Evolutionary conservation across 2,329 filamentous ascomycete genomes (phyloP).

Genomic region (Leptographium wingfieldii): DNA sequence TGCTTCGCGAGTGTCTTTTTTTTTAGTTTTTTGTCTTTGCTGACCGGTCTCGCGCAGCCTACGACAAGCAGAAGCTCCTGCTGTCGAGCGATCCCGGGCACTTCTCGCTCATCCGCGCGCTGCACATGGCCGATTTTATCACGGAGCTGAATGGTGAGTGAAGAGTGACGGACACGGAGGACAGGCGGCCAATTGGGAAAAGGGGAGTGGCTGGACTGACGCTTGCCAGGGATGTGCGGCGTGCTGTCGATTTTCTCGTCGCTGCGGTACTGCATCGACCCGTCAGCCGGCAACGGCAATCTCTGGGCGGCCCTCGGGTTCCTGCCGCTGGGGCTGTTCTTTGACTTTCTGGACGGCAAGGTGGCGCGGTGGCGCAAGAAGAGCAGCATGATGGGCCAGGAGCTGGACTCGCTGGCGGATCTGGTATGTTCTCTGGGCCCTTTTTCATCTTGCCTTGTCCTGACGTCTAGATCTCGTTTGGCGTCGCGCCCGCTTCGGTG

Average conservation of each 20-base stretch:
- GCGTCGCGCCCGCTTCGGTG: conserved; percentile 73
- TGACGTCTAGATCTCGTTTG: conserved; percentile 70
- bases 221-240: conserved; percentile 52
- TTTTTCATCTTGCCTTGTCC: background rate
- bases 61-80: conserved; percentile 66
- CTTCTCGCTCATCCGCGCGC: conserved; percentile 54
- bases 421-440: conserved; percentile 45
- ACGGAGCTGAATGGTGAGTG: conserved; percentile 65
- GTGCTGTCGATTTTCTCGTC: conserved; percentile 95
- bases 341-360: conserved; percentile 96
- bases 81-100: conserved; percentile 59
- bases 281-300: conserved; percentile 48
- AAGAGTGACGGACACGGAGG: conserved; percentile 26
- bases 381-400: conserved; percentile 95
- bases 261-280: conserved; percentile 77
- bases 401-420: conserved; percentile 90
- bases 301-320: conserved; percentile 75
- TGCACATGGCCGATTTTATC: conserved; percentile 75
- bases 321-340: conserved; percentile 88
- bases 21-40: background rate
- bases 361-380: conserved; percentile 95
- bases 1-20: too few relatives aligned
- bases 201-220: background rate
- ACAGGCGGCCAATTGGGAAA: background rate
- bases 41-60: conserved; percentile 3